Evolutionary conservation across 441 rosid genomes (phyloP), one percentile per base, ranked within the genome.

Genomic region (Croton setiger): DNA sequence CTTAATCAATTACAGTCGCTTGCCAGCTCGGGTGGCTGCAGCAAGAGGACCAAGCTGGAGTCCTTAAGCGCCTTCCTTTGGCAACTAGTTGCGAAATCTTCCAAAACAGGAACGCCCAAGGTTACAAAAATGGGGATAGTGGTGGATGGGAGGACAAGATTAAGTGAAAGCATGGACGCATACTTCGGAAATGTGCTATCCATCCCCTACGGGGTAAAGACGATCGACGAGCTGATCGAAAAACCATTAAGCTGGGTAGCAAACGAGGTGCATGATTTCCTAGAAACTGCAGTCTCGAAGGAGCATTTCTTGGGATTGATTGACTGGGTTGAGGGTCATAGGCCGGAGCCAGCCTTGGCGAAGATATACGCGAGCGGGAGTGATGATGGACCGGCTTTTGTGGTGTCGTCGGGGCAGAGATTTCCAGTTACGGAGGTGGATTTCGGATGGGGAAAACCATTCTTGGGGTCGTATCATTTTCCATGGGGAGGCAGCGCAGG

Each of bases 181-280:
- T 88, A 92, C 75, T 88, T 92, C 18, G 98, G 98, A 44, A 92
- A 92, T 63, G 98, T 86, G 31, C 78, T 92, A 5, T 86, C 96
- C 0, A 56, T 90, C 45, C 92, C 97, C 2, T 87, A 69, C 47
- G 92, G 92, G 4, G 75, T 75, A 7, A 83, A 69, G 51, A 75
- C 4, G 3, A 70, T 81, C 0, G 66, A 59, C 18, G 91, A 88
- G 35, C 74, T 93, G 69, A 60, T 67, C 2, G 80, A 78, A 65
- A 81, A 82, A 56, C 86, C 97, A 5, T 48, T 93, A 35, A 76
- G 81, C 62, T 85, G 83, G 85, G 91, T 84, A 37, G 84, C 97
- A 1, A 56, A 70, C n/a, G 79, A 82, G 68, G 89, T 93, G 37
- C 92, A 88, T 54, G 73, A 71, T 11, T 86, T 90, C 75, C 61